phyloP scores from a whole-genome alignment of 2,329 filamentous ascomycete genomes.

The Alternaria triticina region DNA sequence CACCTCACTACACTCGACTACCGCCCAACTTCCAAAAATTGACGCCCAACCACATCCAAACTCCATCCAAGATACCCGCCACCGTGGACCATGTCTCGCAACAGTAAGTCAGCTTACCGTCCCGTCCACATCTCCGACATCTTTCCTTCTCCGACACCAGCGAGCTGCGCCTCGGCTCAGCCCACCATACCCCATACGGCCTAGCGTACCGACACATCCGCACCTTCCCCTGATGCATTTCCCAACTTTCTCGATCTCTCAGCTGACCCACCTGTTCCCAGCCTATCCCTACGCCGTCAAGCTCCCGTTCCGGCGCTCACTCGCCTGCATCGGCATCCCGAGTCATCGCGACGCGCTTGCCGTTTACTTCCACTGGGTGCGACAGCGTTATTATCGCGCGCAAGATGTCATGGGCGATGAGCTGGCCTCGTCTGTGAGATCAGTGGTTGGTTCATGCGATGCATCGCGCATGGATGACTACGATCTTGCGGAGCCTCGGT shows the following conservation, averaged over 20 bases:
- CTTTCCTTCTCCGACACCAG: not conserved
- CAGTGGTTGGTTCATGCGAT: not conserved
- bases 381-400: constrained; percentile 17
- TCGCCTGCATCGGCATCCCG: constrained; percentile 28
- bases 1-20: not conserved
- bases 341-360: constrained; percentile 29
- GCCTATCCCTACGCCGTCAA: constrained; percentile 6
- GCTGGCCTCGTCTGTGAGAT: not conserved
- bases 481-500: not conserved
- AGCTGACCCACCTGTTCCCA: constrained; percentile 6
- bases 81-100: constrained; percentile 9
- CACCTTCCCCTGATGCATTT: not conserved
- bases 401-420: not conserved
- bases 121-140: not conserved
- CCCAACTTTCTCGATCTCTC: not conserved
- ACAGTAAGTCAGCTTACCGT: constrained; percentile 5
- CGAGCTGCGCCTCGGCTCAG: not conserved
- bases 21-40: not conserved
- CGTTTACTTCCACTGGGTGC: constrained; percentile 30
- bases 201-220: not conserved
- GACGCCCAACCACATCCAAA: not conserved
- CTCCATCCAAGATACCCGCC: not conserved
- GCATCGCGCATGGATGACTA: not conserved
- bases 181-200: not conserved
- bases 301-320: constrained; percentile 18